A percentile compares a stretch with the other conserved stretches of the same genome.
Conservation (phyloP, 1,284 basidiomycete species). For the Gymnopus androsaceus region DNA sequence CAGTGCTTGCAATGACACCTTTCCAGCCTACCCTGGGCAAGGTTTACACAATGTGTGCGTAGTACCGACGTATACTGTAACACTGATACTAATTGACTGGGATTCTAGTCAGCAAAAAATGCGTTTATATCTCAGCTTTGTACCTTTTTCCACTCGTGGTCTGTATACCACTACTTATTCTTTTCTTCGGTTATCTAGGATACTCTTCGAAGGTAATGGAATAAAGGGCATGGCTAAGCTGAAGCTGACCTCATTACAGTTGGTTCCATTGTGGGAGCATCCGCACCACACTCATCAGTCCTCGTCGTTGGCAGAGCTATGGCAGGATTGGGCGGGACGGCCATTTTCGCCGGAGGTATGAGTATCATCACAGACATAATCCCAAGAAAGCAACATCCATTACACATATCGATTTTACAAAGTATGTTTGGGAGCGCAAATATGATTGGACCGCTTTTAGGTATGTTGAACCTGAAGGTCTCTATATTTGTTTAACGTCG, state of each 20-base stretch:
- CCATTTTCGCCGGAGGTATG: conserved; percentile 11
- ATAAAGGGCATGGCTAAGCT: not conserved
- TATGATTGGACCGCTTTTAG: conserved; percentile 16
- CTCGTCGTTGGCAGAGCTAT: conserved; percentile 15
- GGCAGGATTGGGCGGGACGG: conserved; percentile 13
- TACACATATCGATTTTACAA: conserved; percentile 9
- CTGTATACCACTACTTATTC: no score
- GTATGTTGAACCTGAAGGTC: not conserved
- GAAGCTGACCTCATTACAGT: not conserved
- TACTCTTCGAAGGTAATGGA: not conserved
- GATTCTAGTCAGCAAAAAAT: not conserved
- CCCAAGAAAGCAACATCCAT: conserved; percentile 8
- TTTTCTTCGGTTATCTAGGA: not conserved
- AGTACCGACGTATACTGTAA: not conserved
- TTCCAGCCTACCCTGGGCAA: conserved; percentile 23
- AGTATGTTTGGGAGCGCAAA: conserved; percentile 13
- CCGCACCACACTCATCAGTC: conserved; percentile 6
- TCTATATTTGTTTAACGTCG: no score
- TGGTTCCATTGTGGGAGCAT: conserved; percentile 15
- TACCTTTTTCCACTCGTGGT: not conserved
- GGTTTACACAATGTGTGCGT: conserved; percentile 16
- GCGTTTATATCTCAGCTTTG: not conserved
- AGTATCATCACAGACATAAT: conserved; percentile 13
- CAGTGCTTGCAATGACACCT: conserved; percentile 18
- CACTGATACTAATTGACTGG: not conserved